Evolutionary conservation across 768 basidiomycete genomes (phyloP).

Genomic region (Ramaria sp.): DNA sequence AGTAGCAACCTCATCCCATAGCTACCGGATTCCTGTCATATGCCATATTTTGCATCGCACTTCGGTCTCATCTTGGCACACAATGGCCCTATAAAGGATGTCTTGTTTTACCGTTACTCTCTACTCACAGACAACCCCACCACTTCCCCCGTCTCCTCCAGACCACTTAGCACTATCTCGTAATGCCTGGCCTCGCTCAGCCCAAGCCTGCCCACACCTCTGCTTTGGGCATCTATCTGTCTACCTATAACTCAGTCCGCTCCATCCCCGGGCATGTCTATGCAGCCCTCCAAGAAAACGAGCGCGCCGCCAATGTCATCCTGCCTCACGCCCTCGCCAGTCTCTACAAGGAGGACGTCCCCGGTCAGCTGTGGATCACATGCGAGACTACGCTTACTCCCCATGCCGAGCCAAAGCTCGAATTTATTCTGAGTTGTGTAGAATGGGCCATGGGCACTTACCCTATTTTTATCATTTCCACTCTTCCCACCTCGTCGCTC

Average conservation of each 20-base stretch:
- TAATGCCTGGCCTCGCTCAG: constrained; percentile 8
- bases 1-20: background rate
- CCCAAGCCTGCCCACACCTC: background rate
- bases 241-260: constrained; percentile 1
- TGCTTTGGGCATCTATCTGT: background rate
- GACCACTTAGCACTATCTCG: background rate
- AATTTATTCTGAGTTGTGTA: constrained; percentile 52
- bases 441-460: constrained; percentile 43
- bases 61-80: background rate
- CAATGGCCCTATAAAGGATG: background rate
- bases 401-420: constrained; percentile 21
- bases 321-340: constrained; percentile 31
- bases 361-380: constrained; percentile 34
- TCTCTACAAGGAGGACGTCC: background rate
- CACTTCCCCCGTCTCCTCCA: background rate
- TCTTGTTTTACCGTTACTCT: background rate
- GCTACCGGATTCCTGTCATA: background rate
- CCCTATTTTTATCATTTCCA: constrained; percentile 52
- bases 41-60: background rate
- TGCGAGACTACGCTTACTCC: constrained; percentile 17
- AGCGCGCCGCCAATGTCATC: constrained; percentile 38
- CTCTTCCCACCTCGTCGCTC: constrained; percentile 24
- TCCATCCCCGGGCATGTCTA: constrained; percentile 26
- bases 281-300: constrained; percentile 24
- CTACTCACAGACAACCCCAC: background rate